Percentiles rank a stretch among this genome's conserved stretches.
Evolutionary conservation across 805 yeast genomes (phyloP).

Genomic region (Huiozyma naganishii): DNA sequence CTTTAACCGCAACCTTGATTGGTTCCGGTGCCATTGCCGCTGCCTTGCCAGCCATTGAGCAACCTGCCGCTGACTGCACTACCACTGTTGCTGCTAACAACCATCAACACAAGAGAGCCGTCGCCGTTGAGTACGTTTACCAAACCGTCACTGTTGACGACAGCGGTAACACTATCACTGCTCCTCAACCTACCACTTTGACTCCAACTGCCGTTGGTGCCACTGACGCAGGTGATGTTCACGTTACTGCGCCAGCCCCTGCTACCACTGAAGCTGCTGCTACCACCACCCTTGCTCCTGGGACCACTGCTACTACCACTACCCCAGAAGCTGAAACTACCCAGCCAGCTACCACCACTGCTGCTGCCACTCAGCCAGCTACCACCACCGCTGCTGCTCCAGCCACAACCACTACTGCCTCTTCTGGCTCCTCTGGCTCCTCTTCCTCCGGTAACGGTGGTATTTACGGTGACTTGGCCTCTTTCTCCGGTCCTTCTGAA

Average conservation of each 20-base stretch:
- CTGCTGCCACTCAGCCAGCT: constrained; percentile 9
- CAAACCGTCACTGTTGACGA: constrained; percentile 45
- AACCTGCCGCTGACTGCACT: constrained; percentile 15
- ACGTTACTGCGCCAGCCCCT: constrained; percentile 1
- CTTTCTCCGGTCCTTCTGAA: constrained; percentile 45
- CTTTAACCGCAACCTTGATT: constrained; percentile 23
- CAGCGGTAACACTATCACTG: constrained; percentile 34
- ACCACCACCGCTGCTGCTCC: constrained; percentile 20
- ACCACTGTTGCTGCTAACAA: constrained; percentile 18
- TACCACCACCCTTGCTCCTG: constrained; percentile 11
- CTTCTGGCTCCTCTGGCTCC: constrained; percentile 23
- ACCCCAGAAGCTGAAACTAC: constrained; percentile 20
- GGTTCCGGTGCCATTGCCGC: constrained; percentile 24
- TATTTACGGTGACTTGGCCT: constrained; percentile 48
- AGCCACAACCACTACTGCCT: constrained; percentile 17
- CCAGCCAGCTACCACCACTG: constrained; percentile 17
- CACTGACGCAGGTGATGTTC: neutral
- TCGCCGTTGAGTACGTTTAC: constrained; percentile 41
- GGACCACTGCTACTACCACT: constrained; percentile 10
- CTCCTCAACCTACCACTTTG: constrained; percentile 1
- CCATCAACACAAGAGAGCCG: constrained; percentile 43
- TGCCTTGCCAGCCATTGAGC: constrained; percentile 17
- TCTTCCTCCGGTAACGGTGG: constrained; percentile 28
- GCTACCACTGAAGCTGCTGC: constrained; percentile 1
- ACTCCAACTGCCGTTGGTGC: constrained; percentile 2